Evolutionary conservation across 805 yeast genomes (phyloP), one percentile per base, ranked within the genome.

Genomic region (Pichia heedii): DNA sequence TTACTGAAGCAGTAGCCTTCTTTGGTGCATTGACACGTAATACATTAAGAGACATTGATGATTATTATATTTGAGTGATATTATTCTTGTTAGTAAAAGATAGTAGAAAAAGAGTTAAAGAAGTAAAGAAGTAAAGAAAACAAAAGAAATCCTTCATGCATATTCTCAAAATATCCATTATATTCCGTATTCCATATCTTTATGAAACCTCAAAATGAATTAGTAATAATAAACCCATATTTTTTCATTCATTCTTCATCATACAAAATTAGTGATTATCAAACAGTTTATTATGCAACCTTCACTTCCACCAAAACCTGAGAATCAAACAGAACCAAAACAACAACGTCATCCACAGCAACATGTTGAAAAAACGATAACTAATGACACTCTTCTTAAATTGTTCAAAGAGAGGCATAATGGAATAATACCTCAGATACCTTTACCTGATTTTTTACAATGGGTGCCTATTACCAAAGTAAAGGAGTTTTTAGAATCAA

Each of bases 1-100:
- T 83, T 29, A 88, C 66, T 1, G 88, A 78, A 1, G 85, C 81
- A 1, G 78, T 67, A 6, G 80, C 74, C 1, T 66, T 63, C 9
- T 49, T 48, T 18, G 61, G 63, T 5, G 74, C 68, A 9, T 72
- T 62, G 15, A 69, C 54, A 36, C 71, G 58, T 2, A 69, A 50
- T 0, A 67, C 66, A 7, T 63, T 54, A 15, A 27, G 32, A 6
- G 15, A 6, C 19, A 56, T 36, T 13, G 48, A 37, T 52, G 48
- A 45, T 3, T n/a, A n/a, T n/a, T n/a, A n/a, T n/a, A n/a, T n/a
- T n/a, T 24, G n/a, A n/a, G 24, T n/a, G 21, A 5, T 16, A 12
- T 5, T 37, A 19, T 15, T 30, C 15, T 19, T 20, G 22, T 11
- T 26, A 27, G 7, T 20, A 18, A 12, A 16, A 15, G 27, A 9